Evolutionary conservation across 345 rosid species (phyloP).

Genomic region (Populus davidiana): DNA sequence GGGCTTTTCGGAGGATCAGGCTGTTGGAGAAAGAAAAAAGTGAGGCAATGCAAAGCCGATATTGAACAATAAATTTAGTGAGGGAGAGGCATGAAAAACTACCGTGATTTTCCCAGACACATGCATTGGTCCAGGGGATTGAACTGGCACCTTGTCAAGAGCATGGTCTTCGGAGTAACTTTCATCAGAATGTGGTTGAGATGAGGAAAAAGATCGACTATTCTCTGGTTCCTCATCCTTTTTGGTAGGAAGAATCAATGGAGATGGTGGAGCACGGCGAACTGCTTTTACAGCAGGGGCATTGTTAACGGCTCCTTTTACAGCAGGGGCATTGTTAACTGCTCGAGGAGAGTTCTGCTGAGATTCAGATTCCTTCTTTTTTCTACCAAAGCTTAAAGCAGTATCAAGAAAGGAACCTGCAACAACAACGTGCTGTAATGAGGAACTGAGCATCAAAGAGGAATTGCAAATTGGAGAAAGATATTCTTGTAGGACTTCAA

Average conservation of each 20-base stretch:
- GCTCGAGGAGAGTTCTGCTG: conserved; percentile 42
- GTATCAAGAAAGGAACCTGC: conserved; percentile 51
- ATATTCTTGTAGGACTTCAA: background rate
- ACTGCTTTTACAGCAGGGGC: conserved; percentile 21
- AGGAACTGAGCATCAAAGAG: conserved; percentile 4
- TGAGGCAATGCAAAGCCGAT: background rate
- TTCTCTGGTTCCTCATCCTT: conserved; percentile 36
- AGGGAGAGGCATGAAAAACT: background rate
- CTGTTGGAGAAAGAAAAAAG: conserved; percentile 16
- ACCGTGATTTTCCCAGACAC: conserved; percentile 26
- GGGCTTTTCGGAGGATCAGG: conserved; percentile 24
- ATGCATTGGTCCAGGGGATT: conserved; percentile 26
- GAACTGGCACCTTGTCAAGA: conserved; percentile 35
- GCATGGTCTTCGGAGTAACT: conserved; percentile 42
- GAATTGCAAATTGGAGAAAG: background rate
- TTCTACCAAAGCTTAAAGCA: conserved; percentile 61
- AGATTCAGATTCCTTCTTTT: conserved; percentile 52
- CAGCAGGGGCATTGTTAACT: conserved; percentile 24
- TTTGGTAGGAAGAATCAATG: conserved; percentile 29
- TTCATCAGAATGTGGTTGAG: conserved; percentile 37
- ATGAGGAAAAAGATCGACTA: conserved; percentile 36
- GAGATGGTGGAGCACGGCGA: conserved; percentile 27
- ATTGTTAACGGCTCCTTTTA: conserved; percentile 24
- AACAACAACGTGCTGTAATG: background rate
- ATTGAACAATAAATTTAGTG: background rate